Base-by-base conservation (phyloP, 192 early-diverging fungal genomes). In the Mortierella alpina region DNA sequence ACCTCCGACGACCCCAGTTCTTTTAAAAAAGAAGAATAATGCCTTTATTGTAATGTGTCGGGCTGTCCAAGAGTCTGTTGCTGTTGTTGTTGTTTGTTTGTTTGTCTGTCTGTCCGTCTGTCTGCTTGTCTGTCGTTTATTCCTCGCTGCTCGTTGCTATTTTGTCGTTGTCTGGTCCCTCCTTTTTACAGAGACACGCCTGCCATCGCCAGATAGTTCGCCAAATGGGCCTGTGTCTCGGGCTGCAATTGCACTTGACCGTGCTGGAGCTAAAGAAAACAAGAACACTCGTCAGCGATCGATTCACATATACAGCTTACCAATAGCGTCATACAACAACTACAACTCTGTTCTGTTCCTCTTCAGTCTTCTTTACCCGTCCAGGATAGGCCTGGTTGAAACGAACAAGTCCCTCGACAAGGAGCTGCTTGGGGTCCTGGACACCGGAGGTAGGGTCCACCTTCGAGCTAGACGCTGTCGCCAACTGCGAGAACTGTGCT, bases 401-500 rank as follows among this genome's bases (percentile, higher is more conserved):
- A n/a, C 75, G 63, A 6, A 87, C 61, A 9, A 89, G 67, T 15
- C 84, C 74, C 52, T 89, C 87, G 22, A 86, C 84, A 14, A 93
- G 66, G 68, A 75, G 88, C 17, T 77, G 70, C 44, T 84, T 77
- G 18, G 87, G 64, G 67, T 90, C 84, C 17, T 71, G 41, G 54
- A 94, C 75, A 42, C 64, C 72, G 20, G 91, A 86, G 41, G 88
- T 87, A n/a, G 90, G 89, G 64, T 95, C 92, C n/a, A 86, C 75
- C 62, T 89, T 88, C 47, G 89, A 65, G 10, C 88, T 89, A 18
- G 89, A 84, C 20, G 93, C 85, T 0, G 95, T 92, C 13, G 91
- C 87, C 46, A 98, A 84, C 51, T 91, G 88, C 5, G 95, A 85
- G 85, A 93, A 98, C 46, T 92, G 90, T 18, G 93, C 93, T 72